Evolutionary conservation across 768 basidiomycete genomes (phyloP).

Genomic region (Lyophyllum shimeji): DNA sequence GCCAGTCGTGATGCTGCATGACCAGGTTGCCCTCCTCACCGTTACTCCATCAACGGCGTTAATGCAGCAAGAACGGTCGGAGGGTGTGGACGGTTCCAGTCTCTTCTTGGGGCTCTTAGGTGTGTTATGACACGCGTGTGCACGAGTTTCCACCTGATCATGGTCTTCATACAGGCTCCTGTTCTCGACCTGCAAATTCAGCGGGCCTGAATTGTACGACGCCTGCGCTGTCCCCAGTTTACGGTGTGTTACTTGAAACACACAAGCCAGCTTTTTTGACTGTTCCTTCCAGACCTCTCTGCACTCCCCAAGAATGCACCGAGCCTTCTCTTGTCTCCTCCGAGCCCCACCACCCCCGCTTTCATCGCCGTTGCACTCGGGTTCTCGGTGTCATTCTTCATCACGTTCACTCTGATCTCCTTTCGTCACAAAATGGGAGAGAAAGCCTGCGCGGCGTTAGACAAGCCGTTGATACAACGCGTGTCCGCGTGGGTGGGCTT

Average conservation of each 20-base stretch:
- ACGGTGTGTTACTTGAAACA: conserved; percentile 44
- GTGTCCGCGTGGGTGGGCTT: conserved; percentile 74
- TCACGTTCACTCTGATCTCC: conserved; percentile 64
- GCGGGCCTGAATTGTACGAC: conserved; percentile 55
- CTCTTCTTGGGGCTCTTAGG: conserved; percentile 68
- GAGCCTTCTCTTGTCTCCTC: conserved; percentile 53
- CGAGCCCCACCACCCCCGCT: conserved; percentile 57
- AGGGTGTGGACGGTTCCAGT: conserved; percentile 62
- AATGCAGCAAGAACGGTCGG: conserved; percentile 24
- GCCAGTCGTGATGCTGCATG: conserved; percentile 58
- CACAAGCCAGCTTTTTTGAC: background rate
- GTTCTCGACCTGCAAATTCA: conserved; percentile 49
- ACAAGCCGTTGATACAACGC: conserved; percentile 57
- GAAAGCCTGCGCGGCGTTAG: conserved; percentile 47
- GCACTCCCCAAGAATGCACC: conserved; percentile 60
- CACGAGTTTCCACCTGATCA: background rate
- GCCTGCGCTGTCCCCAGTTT: conserved; percentile 54
- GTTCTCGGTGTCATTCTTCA: conserved; percentile 60
- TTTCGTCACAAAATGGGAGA: conserved; percentile 64
- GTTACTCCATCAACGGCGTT: conserved; percentile 55
- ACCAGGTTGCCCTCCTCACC: conserved; percentile 61
- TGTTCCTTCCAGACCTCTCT: conserved; percentile 54
- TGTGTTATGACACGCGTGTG: conserved; percentile 22
- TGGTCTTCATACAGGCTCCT: conserved; percentile 58
- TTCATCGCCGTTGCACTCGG: conserved; percentile 64